A percentile compares a stretch with the other conserved stretches of the same genome.
These are phyloP conservation scores for Suillus plorans DNA, from an alignment of 768 basidiomycete genomes.

Conservation along the genomic window DNA sequence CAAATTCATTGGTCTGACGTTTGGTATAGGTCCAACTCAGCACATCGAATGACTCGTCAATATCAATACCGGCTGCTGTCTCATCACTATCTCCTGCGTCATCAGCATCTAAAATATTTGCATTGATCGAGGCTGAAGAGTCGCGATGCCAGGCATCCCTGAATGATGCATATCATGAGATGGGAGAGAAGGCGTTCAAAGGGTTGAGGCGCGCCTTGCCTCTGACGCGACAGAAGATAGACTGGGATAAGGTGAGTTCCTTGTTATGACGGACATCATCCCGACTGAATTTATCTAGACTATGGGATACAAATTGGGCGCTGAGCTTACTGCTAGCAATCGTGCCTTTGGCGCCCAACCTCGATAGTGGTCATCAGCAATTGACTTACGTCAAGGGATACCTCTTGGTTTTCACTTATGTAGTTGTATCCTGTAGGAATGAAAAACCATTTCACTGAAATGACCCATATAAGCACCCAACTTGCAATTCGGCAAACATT, in stretches of 20 bases:
- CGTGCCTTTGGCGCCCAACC: conserved; percentile 39
- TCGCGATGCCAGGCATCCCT: conserved; percentile 75
- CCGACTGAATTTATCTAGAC: conserved; percentile 34
- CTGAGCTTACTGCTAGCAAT: conserved; percentile 70
- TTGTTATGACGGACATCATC: not conserved
- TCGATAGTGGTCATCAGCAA: not conserved
- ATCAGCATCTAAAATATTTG: conserved; percentile 71
- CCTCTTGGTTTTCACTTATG: not conserved
- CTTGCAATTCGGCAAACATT: not conserved
- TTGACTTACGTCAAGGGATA: not conserved
- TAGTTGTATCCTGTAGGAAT: not conserved
- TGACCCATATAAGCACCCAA: not conserved
- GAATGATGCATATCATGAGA: conserved; percentile 80
- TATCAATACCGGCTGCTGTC: conserved; percentile 62
- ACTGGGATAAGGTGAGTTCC: conserved; percentile 84
- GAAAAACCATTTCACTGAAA: not conserved
- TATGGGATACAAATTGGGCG: conserved; percentile 69
- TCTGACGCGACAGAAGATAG: conserved; percentile 88
- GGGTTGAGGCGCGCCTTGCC: conserved; percentile 87
- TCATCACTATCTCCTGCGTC: conserved; percentile 48
- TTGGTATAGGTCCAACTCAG: conserved; percentile 79
- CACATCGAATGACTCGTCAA: conserved; percentile 65
- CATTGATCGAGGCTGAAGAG: conserved; percentile 80
- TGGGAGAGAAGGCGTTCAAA: conserved; percentile 94
- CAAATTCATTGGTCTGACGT: not conserved